These are phyloP conservation scores for Fusarium sp. DNA, from an alignment of 2,329 filamentous ascomycete genomes.

Conservation along the genomic window DNA sequence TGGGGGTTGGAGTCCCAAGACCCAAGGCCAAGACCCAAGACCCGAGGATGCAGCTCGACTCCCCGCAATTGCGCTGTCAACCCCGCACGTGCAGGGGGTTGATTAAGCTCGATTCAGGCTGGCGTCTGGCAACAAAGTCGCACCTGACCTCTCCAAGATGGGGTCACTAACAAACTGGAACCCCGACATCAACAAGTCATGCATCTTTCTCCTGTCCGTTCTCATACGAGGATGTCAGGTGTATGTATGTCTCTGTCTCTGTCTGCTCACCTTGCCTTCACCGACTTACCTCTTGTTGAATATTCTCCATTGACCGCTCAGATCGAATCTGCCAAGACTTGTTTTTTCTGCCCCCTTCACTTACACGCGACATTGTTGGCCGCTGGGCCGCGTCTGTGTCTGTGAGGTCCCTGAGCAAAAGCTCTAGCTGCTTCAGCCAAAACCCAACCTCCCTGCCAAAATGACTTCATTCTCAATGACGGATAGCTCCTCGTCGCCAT, in stretches of 20 bases:
- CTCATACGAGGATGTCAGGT: slow-evolving; percentile 1
- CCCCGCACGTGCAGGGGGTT: slow-evolving; percentile 39
- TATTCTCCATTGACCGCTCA: not conserved
- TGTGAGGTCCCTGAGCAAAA: not conserved
- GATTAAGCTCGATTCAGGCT: slow-evolving; percentile 17
- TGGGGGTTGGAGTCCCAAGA: not conserved
- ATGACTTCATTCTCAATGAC: slow-evolving; percentile 29
- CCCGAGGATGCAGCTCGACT: slow-evolving; percentile 1
- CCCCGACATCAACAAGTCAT: slow-evolving; percentile 1
- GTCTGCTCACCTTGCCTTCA: slow-evolving; percentile 6
- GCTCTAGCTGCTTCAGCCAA: not conserved
- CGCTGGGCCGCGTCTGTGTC: not conserved
- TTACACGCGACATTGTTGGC: slow-evolving; percentile 3
- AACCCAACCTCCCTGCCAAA: not conserved
- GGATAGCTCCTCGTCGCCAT: slow-evolving; percentile 44
- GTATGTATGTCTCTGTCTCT: not conserved
- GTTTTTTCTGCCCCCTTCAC: slow-evolving; percentile 1
- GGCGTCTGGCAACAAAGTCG: slow-evolving; percentile 6
- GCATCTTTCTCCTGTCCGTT: not conserved
- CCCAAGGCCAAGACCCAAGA: not conserved
- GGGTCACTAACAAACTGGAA: slow-evolving; percentile 10
- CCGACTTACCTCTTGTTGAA: not conserved
- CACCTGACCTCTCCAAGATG: slow-evolving; percentile 25
- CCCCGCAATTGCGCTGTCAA: slow-evolving; percentile 34
- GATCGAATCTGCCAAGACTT: not conserved